phyloP scores from a whole-genome alignment of 1,284 basidiomycete genomes.

The Ceraceosorus bombacis region DNA sequence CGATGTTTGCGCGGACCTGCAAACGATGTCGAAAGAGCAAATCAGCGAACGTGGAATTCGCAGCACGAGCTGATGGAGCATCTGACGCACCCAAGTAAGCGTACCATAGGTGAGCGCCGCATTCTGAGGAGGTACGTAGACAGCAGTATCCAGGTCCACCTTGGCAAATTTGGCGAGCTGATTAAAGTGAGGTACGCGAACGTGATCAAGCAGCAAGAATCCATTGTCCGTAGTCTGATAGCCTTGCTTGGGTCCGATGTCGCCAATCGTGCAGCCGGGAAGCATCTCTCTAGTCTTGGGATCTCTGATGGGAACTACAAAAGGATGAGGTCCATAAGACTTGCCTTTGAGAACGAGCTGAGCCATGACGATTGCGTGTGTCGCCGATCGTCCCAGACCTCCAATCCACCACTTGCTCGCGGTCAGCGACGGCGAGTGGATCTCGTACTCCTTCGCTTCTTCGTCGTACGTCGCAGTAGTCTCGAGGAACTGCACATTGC shows the following conservation, averaged over 20 bases:
- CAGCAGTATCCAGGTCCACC: constrained; percentile 43
- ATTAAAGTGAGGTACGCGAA: constrained; percentile 49
- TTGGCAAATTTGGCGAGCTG: constrained; percentile 47
- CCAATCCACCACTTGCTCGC: constrained; percentile 50
- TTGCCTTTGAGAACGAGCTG: constrained; percentile 48
- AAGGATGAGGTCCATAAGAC: constrained; percentile 48
- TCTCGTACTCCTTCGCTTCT: constrained; percentile 50
- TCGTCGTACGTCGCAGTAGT: constrained; percentile 36
- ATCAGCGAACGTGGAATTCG: too few relatives aligned
- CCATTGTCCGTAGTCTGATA: constrained; percentile 49
- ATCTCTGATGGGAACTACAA: constrained; percentile 49
- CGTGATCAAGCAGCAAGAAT: constrained; percentile 37
- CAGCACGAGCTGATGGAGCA: too few relatives aligned
- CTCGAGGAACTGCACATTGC: constrained; percentile 40
- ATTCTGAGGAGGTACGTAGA: constrained; percentile 31
- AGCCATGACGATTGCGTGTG: constrained; percentile 50
- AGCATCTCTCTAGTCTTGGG: constrained; percentile 47
- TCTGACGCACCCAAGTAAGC: constrained; percentile 28
- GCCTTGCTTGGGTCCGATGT: constrained; percentile 49
- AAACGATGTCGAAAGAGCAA: too few relatives aligned
- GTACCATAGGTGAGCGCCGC: constrained; percentile 37
- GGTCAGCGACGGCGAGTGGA: constrained; percentile 52
- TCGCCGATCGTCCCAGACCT: constrained; percentile 47
- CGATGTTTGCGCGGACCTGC: constrained; percentile 43
- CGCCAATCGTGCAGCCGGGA: constrained; percentile 47